Base-by-base conservation (phyloP, 148 eudicot genomes). In the Diospyros lotus region DNA sequence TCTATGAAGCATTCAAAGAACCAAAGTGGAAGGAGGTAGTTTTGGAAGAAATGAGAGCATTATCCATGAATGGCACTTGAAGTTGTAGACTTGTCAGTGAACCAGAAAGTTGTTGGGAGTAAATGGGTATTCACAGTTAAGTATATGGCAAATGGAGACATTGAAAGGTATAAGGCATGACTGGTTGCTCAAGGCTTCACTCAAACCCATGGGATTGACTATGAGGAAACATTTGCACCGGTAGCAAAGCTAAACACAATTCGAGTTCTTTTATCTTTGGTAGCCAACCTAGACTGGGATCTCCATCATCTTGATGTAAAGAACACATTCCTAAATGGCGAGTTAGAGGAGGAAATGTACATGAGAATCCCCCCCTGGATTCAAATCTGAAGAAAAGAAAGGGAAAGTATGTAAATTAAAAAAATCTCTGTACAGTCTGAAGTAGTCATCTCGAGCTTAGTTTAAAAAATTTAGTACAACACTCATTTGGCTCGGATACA, bases 91-190 rank as follows among this genome's bases (percentile, higher is more conserved):
- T 61, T 11, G 46, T 0, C 3, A n/a, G 62, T 1, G 54, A 70
- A 48, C 52, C 52, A 4, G 1, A 69, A 5, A 42, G 5, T n/a
- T 28, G 73, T 54, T 1, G 73, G 73, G 3, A 53, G 73, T 8
- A 68, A 68, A 42, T 68, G 72, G 72, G 51, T 68, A 50, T 68
- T 68, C 58, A 68, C 58, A 3, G 43, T 70, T 6, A 70, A 70
- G 18, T 55, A 70, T 14, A 70, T 39, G 40, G 61, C 62, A 18
- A 55, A 55, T 54, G 61, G 61, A 39, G 40, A 62, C 38, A 39
- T 70, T 9, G 73, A 70, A 2, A 53, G 48, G 11, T 55, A 12
- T 17, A 70, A 70, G 38, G 73, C 73, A 8, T 28, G 46, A 53
- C 73, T 70, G 38, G 73, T 70, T 1, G 73, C 60, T 28, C 53